Percentiles rank a stretch among this genome's conserved stretches.
Conservation (phyloP, 108 stramenopile species). For the Stephanodiscus minutulus region DNA sequence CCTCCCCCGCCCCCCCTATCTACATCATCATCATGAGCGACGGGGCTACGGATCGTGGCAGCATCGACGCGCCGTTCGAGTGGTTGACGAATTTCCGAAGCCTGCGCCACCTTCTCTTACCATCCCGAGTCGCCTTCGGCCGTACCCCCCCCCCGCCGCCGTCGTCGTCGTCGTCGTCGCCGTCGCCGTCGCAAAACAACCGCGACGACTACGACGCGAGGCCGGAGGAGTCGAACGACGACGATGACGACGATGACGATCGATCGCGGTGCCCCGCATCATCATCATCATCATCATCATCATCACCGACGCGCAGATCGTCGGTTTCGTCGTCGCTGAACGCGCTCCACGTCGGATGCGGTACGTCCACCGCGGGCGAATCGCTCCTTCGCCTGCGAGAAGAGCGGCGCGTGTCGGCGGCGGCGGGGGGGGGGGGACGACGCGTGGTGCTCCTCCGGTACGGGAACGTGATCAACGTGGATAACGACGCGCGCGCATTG, state of each 20-base stretch:
- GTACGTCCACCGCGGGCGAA: conserved; percentile 77
- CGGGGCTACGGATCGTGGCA: not conserved
- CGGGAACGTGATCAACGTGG: conserved; percentile 67
- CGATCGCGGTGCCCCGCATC: too few species aligned
- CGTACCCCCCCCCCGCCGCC: not conserved
- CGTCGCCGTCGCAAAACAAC: not conserved
- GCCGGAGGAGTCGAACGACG: not conserved
- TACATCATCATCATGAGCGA: not conserved
- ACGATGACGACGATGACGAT: not conserved
- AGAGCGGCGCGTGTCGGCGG: too few species aligned
- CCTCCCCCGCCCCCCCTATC: too few species aligned
- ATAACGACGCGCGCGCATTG: conserved; percentile 62
- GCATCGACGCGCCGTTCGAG: conserved; percentile 37
- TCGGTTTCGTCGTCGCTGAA: conserved; percentile 31
- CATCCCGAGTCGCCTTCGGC: conserved; percentile 28
- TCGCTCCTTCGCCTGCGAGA: conserved; percentile 46
- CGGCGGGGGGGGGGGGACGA: too few species aligned
- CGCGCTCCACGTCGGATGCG: conserved; percentile 80
- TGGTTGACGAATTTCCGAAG: conserved; percentile 51
- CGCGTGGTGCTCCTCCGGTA: conserved; percentile 51
- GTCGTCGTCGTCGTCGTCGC: not conserved
- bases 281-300: not conserved
- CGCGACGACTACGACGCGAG: not conserved
- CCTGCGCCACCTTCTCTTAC: conserved; percentile 32
- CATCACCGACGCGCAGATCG: too few species aligned